These are phyloP conservation scores for Rhodotorula mucilaginosa DNA, from an alignment of 1,284 basidiomycete genomes.

Conservation along the genomic window DNA sequence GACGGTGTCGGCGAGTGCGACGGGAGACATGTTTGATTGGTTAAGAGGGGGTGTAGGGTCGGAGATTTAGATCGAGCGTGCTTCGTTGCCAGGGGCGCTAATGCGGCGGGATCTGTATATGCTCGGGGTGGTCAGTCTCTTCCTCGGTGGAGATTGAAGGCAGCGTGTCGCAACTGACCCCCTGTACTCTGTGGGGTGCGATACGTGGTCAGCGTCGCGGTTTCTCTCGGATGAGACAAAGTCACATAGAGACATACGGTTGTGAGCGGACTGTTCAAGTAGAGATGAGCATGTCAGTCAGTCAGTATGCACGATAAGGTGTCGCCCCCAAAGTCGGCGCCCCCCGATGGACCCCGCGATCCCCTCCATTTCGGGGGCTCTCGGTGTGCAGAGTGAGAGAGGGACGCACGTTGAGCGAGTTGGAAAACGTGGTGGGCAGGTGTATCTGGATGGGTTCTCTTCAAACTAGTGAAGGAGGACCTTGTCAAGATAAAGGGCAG, in stretches of 20 bases:
- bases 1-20: slow-evolving; percentile 25
- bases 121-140: background rate
- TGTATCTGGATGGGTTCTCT: background rate
- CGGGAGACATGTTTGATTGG: slow-evolving; percentile 48
- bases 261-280: slow-evolving; percentile 16
- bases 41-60: background rate
- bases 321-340: background rate
- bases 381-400: background rate
- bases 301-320: background rate
- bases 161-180: background rate
- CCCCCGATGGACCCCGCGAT: slow-evolving; percentile 3
- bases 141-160: background rate
- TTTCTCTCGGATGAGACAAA: background rate
- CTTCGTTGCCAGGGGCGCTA: slow-evolving; percentile 14
- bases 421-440: slow-evolving; percentile 28
- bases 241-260: slow-evolving; percentile 10
- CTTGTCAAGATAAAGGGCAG: too few relatives aligned
- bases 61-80: slow-evolving; percentile 40
- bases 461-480: background rate
- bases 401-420: slow-evolving; percentile 26
- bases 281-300: background rate
- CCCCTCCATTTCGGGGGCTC: background rate
- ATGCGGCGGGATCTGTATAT: slow-evolving; percentile 3
- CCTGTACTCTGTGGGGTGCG: slow-evolving; percentile 1
- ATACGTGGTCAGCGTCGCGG: background rate